Evolutionary conservation across 2,329 filamentous ascomycete genomes (phyloP).

Genomic region (Fusarium citri): DNA sequence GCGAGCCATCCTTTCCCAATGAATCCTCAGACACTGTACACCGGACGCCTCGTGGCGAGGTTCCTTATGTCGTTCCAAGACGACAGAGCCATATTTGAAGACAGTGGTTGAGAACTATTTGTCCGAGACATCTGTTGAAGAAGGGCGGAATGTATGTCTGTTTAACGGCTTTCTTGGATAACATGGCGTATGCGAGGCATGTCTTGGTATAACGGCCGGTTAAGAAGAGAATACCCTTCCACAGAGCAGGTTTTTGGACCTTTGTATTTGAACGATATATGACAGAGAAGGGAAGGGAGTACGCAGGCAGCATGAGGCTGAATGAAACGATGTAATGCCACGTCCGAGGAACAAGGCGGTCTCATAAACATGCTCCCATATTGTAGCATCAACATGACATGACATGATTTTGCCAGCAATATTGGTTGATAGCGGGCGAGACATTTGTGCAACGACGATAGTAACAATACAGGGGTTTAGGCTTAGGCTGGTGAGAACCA

Average conservation of each 20-base stretch:
- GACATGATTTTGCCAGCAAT: conserved; percentile 2
- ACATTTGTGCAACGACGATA: conserved; percentile 17
- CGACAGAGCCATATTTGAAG: conserved; percentile 61
- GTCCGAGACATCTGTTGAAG: conserved; percentile 36
- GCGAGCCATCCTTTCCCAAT: conserved; percentile 60
- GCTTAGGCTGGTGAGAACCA: background rate
- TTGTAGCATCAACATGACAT: conserved; percentile 8
- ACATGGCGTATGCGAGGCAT: conserved; percentile 36
- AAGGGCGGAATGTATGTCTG: conserved; percentile 1
- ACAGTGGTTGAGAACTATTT: conserved; percentile 30
- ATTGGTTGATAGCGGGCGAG: conserved; percentile 1
- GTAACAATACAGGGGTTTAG: background rate
- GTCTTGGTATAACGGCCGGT: conserved; percentile 28
- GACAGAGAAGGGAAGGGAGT: background rate
- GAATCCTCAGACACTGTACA: conserved; percentile 63
- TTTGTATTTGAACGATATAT: conserved; percentile 3
- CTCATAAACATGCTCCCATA: conserved; percentile 1
- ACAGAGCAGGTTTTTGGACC: conserved; percentile 6
- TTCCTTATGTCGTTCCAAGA: conserved; percentile 67
- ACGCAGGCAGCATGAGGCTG: conserved; percentile 15
- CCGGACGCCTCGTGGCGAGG: conserved; percentile 63
- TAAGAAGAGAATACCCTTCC: conserved; percentile 17
- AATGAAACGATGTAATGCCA: background rate
- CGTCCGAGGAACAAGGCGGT: background rate
- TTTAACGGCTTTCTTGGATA: conserved; percentile 29